phyloP scores from a whole-genome alignment of 2,329 filamentous ascomycete species.

The Colletotrichum acutatum region DNA sequence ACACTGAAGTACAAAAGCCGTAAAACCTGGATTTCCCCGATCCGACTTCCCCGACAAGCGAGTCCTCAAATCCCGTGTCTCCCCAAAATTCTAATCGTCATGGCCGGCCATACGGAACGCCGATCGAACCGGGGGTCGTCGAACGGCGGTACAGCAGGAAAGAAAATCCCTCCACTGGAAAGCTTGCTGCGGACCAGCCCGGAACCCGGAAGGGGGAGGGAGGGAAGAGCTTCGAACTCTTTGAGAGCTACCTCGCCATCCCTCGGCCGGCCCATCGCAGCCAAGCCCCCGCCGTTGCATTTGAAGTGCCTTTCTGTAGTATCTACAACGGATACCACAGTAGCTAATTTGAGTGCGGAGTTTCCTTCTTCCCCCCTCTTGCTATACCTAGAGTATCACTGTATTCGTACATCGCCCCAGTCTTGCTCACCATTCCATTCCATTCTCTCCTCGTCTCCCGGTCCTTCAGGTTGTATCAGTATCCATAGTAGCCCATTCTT shows the following conservation, averaged over 20 bases:
- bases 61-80: background rate
- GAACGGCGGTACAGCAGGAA: background rate
- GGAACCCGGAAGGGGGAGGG: slow-evolving; percentile 10
- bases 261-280: background rate
- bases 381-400: background rate
- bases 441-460: background rate
- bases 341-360: slow-evolving; percentile 4
- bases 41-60: background rate
- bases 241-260: background rate
- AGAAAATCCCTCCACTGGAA: slow-evolving; percentile 18
- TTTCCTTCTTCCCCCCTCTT: slow-evolving; percentile 4
- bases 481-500: background rate
- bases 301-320: background rate
- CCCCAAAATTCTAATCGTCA: background rate
- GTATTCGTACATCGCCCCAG: slow-evolving; percentile 6
- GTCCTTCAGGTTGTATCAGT: background rate
- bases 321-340: background rate
- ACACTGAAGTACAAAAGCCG: no score
- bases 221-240: no score
- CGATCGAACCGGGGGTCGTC: slow-evolving; percentile 25
- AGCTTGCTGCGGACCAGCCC: slow-evolving; percentile 3
- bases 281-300: background rate
- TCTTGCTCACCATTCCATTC: background rate
- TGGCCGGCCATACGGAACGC: slow-evolving; percentile 29
- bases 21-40: background rate